phyloP scores from a whole-genome alignment of 805 yeast genomes.

The Jamesozyma rosinii region DNA sequence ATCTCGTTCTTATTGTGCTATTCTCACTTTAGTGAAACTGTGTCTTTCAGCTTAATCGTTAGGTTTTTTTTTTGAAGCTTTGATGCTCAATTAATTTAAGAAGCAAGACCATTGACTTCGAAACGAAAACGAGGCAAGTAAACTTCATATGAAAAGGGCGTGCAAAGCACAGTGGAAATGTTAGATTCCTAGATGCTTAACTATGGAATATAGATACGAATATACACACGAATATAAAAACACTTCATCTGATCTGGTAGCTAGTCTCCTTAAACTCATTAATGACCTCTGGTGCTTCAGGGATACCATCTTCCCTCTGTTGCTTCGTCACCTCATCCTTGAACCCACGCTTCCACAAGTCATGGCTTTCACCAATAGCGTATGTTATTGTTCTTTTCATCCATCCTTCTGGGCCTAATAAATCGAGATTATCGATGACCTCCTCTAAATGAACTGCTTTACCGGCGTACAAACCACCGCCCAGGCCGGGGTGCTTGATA shows the following conservation, averaged over 20 bases:
- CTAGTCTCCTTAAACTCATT: conserved; percentile 1
- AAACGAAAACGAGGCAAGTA: background rate
- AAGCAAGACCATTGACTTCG: no score
- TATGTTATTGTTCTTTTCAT: conserved; percentile 50
- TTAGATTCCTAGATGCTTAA: background rate
- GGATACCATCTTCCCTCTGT: conserved; percentile 24
- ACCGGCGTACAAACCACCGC: conserved; percentile 64
- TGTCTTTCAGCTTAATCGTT: background rate
- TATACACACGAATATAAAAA: no score
- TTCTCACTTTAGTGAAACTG: background rate
- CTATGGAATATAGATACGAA: background rate
- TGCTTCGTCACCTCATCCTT: conserved; percentile 22
- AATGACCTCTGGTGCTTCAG: conserved; percentile 12
- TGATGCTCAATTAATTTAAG: background rate
- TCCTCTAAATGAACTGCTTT: conserved; percentile 78
- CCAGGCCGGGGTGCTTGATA: conserved; percentile 56
- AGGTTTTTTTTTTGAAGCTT: background rate
- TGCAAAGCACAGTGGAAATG: background rate
- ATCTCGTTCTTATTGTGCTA: background rate
- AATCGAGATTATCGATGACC: conserved; percentile 59
- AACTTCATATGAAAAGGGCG: background rate
- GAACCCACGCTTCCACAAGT: conserved; percentile 47
- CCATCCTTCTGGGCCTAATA: conserved; percentile 49
- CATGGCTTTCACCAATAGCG: conserved; percentile 68
- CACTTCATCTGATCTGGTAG: background rate